A percentile compares a stretch with the other conserved stretches of the same genome.
phyloP scores from a whole-genome alignment of 495 filamentous ascomycete species.

The Penicilliopsis zonata region DNA sequence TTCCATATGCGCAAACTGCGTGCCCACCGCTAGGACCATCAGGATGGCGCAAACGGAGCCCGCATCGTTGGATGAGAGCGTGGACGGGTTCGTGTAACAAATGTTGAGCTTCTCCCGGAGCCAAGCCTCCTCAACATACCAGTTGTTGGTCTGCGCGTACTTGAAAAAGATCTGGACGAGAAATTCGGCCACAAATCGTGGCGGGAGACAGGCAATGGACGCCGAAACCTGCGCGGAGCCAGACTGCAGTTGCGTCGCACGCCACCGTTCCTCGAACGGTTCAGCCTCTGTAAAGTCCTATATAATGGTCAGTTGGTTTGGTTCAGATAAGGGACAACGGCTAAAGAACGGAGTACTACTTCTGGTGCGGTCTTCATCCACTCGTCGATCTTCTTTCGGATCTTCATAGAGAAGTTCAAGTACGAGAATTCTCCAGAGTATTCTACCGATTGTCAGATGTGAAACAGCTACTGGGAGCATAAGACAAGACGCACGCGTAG shows the following conservation, averaged over 20 bases:
- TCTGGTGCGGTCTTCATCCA: constrained; percentile 35
- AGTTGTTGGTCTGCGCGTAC: constrained; percentile 41
- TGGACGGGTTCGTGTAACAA: constrained; percentile 30
- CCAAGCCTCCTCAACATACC: constrained; percentile 39
- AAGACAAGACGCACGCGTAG: constrained; percentile 25
- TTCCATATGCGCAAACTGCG: constrained; percentile 42
- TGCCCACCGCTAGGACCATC: constrained; percentile 41
- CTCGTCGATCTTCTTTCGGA: constrained; percentile 35
- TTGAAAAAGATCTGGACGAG: constrained; percentile 40
- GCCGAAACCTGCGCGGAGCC: constrained; percentile 26
- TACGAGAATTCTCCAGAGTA: constrained; percentile 43
- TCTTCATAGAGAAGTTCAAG: constrained; percentile 39
- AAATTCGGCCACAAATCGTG: constrained; percentile 38
- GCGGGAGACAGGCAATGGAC: constrained; percentile 34
- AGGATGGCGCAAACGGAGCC: constrained; percentile 34
- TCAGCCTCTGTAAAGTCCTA: constrained; percentile 30
- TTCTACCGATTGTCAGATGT: constrained; percentile 15
- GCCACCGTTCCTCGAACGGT: constrained; percentile 36
- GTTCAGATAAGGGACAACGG: constrained; percentile 1
- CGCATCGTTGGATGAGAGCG: constrained; percentile 34
- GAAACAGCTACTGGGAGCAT: background rate
- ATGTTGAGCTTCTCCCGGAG: constrained; percentile 30
- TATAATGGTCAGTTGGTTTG: constrained; percentile 4
- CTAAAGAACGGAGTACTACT: constrained; percentile 10
- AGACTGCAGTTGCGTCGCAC: constrained; percentile 36